Percentiles rank a stretch among this genome's conserved stretches.
Evolutionary conservation across 495 filamentous ascomycete genomes (phyloP).

Genomic region (Penicillium paxilli): DNA sequence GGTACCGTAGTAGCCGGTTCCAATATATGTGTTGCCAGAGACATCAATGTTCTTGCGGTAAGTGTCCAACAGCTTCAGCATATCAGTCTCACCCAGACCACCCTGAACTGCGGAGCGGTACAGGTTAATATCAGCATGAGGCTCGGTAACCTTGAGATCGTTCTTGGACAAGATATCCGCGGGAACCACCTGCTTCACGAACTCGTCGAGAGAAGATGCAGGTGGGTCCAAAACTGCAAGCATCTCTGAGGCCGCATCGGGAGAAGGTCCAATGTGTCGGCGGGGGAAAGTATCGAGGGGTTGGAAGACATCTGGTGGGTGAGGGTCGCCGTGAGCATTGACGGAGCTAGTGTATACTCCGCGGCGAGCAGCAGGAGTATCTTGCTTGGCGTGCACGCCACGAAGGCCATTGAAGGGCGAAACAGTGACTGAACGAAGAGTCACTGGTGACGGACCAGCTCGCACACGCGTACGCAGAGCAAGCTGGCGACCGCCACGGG

Average conservation of each 20-base stretch:
- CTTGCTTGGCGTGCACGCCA: constrained; percentile 27
- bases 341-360: constrained; percentile 44
- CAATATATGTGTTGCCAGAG: constrained; percentile 66
- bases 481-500: constrained; percentile 45
- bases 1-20: constrained; percentile 85
- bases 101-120: constrained; percentile 50
- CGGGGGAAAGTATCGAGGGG: constrained; percentile 70
- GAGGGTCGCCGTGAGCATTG: constrained; percentile 42
- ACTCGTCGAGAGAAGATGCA: constrained; percentile 73
- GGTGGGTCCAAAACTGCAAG: constrained; percentile 78
- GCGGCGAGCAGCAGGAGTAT: constrained; percentile 27
- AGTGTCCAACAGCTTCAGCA: constrained; percentile 60
- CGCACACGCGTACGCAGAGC: constrained; percentile 38
- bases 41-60: constrained; percentile 67
- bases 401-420: constrained; percentile 32
- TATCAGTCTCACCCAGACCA: constrained; percentile 65
- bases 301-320: constrained; percentile 45
- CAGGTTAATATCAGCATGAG: constrained; percentile 39
- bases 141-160: constrained; percentile 44
- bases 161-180: constrained; percentile 74
- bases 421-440: constrained; percentile 28
- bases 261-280: constrained; percentile 92
- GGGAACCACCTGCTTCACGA: constrained; percentile 85
- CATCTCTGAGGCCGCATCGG: constrained; percentile 73
- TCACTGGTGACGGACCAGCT: constrained; percentile 26